Conservation (phyloP, 225 moss, liverwort and hornwort species). For the Thuidium tamariscinum region DNA sequence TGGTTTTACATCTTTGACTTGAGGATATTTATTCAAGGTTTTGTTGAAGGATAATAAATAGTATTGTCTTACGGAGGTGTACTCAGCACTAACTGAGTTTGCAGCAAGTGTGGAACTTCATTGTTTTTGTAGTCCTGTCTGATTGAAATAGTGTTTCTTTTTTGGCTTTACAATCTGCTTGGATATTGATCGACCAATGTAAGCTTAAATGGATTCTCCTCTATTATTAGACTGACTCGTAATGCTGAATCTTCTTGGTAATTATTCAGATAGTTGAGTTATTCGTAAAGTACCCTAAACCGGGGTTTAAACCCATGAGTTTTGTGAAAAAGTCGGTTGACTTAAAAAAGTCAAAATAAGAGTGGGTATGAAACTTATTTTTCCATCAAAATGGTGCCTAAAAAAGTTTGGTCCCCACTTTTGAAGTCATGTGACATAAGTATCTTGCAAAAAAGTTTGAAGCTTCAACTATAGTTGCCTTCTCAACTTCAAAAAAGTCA, state of each 20-base stretch:
- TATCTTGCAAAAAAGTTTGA: too few species aligned
- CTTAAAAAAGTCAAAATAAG: too few species aligned
- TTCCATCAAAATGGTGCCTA: too few species aligned
- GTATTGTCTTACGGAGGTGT: background rate
- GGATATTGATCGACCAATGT: background rate
- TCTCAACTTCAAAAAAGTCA: too few species aligned
- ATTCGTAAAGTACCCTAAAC: too few species aligned
- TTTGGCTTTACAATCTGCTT: background rate
- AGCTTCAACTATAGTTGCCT: too few species aligned
- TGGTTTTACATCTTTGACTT: background rate
- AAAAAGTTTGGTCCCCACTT: too few species aligned
- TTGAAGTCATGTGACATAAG: too few species aligned
- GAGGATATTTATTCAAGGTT: slow-evolving; percentile 24
- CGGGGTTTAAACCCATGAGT: too few species aligned
- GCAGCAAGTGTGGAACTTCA: background rate
- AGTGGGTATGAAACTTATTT: too few species aligned
- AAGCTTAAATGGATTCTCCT: background rate
- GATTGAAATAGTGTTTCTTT: background rate
- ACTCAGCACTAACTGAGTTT: background rate
- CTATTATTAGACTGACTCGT: too few species aligned
- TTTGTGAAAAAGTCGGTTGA: too few species aligned
- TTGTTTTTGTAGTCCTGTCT: background rate
- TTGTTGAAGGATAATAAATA: slow-evolving; percentile 3
- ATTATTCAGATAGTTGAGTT: background rate
- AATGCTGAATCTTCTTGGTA: background rate